Percentiles rank a stretch among this genome's conserved stretches.
Evolutionary conservation across 1,284 basidiomycete species (phyloP).

Genomic region (Fistulinella staudtii): DNA sequence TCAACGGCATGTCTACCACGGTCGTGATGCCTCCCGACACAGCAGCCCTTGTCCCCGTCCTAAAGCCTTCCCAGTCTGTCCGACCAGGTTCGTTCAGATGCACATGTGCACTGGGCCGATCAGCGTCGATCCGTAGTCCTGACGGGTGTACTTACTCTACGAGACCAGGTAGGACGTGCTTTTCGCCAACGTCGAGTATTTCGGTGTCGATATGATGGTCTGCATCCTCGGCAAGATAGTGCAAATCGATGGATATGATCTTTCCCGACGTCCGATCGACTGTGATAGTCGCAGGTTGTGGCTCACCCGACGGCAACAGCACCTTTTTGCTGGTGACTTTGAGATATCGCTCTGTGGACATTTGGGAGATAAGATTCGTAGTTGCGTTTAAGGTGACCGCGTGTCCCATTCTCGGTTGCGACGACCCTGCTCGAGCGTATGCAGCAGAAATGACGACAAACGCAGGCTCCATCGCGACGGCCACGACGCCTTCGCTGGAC

Average conservation of each 20-base stretch:
- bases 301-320: constrained; percentile 51
- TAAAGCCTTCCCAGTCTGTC: constrained; percentile 92
- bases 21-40: constrained; percentile 89
- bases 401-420: constrained; percentile 1
- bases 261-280: constrained; percentile 62
- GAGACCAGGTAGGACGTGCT: constrained; percentile 76
- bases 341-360: constrained; percentile 20
- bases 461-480: constrained; percentile 8
- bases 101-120: constrained; percentile 69
- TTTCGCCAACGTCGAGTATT: constrained; percentile 62
- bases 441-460: constrained; percentile 18
- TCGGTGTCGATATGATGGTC: constrained; percentile 33
- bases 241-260: constrained; percentile 53
- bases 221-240: constrained; percentile 32
- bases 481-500: constrained; percentile 31
- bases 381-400: too few species aligned
- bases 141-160: constrained; percentile 38
- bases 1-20: constrained; percentile 92
- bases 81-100: constrained; percentile 92
- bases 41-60: constrained; percentile 85
- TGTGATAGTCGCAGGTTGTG: constrained; percentile 68
- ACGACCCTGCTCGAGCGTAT: neutral
- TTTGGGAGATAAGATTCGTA: neutral
- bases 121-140: neutral
- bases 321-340: constrained; percentile 51